These are phyloP conservation scores for Tephrocybe sp. DNA, from an alignment of 768 basidiomycete species.

Conservation along the genomic window DNA sequence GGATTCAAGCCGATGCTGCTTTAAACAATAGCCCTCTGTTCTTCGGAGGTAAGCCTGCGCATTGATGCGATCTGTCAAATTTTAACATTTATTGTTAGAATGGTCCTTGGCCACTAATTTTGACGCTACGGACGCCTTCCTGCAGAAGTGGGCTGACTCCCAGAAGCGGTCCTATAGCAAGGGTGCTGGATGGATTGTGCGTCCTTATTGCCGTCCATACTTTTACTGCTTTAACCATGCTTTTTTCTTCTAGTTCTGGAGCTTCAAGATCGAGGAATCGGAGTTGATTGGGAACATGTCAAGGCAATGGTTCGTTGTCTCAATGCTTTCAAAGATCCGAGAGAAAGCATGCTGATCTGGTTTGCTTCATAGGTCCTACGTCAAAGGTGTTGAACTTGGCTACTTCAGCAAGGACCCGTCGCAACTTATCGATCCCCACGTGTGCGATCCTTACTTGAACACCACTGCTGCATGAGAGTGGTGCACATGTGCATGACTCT, in stretches of 20 bases:
- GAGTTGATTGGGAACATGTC: slow-evolving; percentile 44
- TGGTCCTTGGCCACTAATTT: slow-evolving; percentile 63
- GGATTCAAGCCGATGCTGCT: slow-evolving; percentile 36
- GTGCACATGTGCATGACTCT: neutral
- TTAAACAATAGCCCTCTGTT: slow-evolving; percentile 37
- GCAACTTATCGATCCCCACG: slow-evolving; percentile 48
- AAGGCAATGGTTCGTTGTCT: slow-evolving; percentile 56
- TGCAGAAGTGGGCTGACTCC: slow-evolving; percentile 70
- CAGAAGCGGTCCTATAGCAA: slow-evolving; percentile 66
- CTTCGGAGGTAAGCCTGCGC: slow-evolving; percentile 32
- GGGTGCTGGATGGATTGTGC: slow-evolving; percentile 64
- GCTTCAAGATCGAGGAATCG: slow-evolving; percentile 69
- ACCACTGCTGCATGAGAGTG: neutral
- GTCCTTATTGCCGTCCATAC: slow-evolving; percentile 17
- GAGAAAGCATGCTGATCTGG: neutral
- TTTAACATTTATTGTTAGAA: slow-evolving; percentile 23
- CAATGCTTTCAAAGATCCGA: neutral
- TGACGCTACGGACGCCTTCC: slow-evolving; percentile 55
- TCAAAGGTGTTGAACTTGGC: slow-evolving; percentile 54
- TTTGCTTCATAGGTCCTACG: slow-evolving; percentile 58
- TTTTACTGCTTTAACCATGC: neutral
- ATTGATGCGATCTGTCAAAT: neutral
- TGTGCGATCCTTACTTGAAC: slow-evolving; percentile 55
- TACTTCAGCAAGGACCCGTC: slow-evolving; percentile 67
- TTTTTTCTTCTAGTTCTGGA: slow-evolving; percentile 47